Base-by-base conservation (phyloP, 495 filamentous ascomycete genomes). In the Tetracladium setigerum region DNA sequence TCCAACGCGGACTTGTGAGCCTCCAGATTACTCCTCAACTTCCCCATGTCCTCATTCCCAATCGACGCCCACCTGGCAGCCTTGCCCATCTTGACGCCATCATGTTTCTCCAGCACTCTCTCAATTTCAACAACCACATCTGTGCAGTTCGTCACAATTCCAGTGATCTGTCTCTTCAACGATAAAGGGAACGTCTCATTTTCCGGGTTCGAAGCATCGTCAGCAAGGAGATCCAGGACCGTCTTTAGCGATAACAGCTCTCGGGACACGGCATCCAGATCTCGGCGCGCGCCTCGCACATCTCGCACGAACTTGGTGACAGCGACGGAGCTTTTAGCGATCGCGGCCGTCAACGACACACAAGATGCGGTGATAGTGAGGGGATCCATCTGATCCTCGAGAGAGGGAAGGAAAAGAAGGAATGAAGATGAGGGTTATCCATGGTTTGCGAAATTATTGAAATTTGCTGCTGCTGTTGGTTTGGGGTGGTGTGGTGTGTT, bases 231-330 rank as follows among this genome's bases (percentile, higher is more conserved):
- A 30, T 65, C 65, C 15, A 75, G 57, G 4, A 70, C 59, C 24
- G 58, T 63, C 41, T 68, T 61, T 40, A 75, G 61, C 8, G 71
- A 73, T 49, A 67, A 62, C n/a, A 77, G 57, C 44, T 75, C 70
- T 47, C 64, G 62, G 17, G 70, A 69, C 14, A 75, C 60, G 44
- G 52, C 57, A 38, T 74, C 67, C 11, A 72, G 50, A 12, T 75
- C 71, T 37, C 62, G 53, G 14, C 71, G 59, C 3, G 68, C 67
- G 45, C 70, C 70, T 22, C 71, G 70, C 0, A 75, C 64, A 13
- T 71, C 66, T 5, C 67, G 65, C 7, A 74, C 66, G 38, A 52
- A 52, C 10, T 2, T 18, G 8, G 13, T 35, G 15, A 47, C 37
- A 8, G 22, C n/a, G 7, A 24, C 9, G 15, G 42, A 46, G 7